A percentile compares a stretch with the other conserved stretches of the same genome.
phyloP scores from a whole-genome alignment of 2,329 filamentous ascomycete species.

The Aspergillus chevalieri region DNA sequence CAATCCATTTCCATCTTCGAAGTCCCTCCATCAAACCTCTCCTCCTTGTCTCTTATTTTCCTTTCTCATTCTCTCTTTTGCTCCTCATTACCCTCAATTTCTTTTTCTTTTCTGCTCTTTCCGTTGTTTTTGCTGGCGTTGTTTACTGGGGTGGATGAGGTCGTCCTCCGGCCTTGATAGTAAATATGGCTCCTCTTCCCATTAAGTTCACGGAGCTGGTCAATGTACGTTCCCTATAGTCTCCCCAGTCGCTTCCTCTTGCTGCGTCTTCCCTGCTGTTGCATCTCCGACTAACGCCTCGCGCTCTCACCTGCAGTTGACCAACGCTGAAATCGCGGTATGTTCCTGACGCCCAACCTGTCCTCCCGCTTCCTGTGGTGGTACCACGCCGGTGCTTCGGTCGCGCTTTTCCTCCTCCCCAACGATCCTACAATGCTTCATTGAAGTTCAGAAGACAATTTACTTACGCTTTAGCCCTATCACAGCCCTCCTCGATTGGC shows the following conservation, averaged over 20 bases:
- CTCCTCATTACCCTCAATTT: slow-evolving; percentile 12
- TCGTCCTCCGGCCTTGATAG: slow-evolving; percentile 33
- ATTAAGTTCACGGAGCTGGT: slow-evolving; percentile 92
- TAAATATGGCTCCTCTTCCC: slow-evolving; percentile 61
- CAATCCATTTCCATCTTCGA: slow-evolving; percentile 10
- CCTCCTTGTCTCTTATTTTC: slow-evolving; percentile 9
- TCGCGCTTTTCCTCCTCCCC: slow-evolving; percentile 5
- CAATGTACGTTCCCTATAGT: slow-evolving; percentile 49
- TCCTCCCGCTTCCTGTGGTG: neutral
- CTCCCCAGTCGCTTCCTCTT: slow-evolving; percentile 36
- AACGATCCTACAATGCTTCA: neutral
- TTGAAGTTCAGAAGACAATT: slow-evolving; percentile 1
- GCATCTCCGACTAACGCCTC: slow-evolving; percentile 30
- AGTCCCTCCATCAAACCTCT: slow-evolving; percentile 10
- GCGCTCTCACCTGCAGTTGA: slow-evolving; percentile 38
- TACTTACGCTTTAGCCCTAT: slow-evolving; percentile 21
- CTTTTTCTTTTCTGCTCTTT: slow-evolving; percentile 12
- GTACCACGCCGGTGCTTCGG: slow-evolving; percentile 14
- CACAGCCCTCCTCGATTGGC: slow-evolving; percentile 65
- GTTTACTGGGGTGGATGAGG: slow-evolving; percentile 36
- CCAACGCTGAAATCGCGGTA: slow-evolving; percentile 50
- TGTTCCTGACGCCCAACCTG: slow-evolving; percentile 22
- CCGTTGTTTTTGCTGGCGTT: slow-evolving; percentile 30
- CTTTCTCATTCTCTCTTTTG: slow-evolving; percentile 13
- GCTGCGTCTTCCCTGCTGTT: neutral